Evolutionary conservation across 768 basidiomycete species (phyloP), one percentile per base, ranked within the genome.

Genomic region (Podaxis rugospora): DNA sequence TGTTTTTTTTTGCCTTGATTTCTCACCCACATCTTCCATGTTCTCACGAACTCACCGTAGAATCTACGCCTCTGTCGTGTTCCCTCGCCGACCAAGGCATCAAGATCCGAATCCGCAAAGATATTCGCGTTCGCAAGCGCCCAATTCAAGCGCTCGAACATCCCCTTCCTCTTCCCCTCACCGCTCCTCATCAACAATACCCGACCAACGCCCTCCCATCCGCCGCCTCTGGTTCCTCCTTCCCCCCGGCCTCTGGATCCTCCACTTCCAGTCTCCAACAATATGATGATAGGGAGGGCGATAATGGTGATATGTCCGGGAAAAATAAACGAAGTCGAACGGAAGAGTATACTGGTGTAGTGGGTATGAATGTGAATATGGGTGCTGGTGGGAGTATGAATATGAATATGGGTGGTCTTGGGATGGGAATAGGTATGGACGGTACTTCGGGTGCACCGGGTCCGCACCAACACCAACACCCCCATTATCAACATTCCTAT

Each of bases 31-130:
- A 32, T 55, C 51, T 18, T 52, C 39, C 49, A 40, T 51, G 46
- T 64, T 67, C 28, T 23, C 47, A 49, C 13, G 47, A 23, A 23
- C 47, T 13, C 47, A 23, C 21, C 42, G 42, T 70, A 94, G 94
- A 94, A 74, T 94, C 92, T 3, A 95, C 94, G 0, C 86, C 88
- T 2, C 81, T 96, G 0, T 95, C 94, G 1, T 92, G 88, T 65
- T 91, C 92, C 0, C 83, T 95, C 57, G 93, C 93, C n/a, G 93
- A 95, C 69, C 94, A 95, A 73, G 94, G 94, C 23, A 93, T 95
- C 75, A 96, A 95, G 75, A 95, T 96, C 57, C 87, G 93, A 32
- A 95, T 95, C 56, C 84, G 94, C 37, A 95, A 95, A 72, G 93
- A 95, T 62, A 92, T 94, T 37, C 86, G 92, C 1, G 87, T 90